A percentile compares a stretch with the other conserved stretches of the same genome.
These are phyloP conservation scores for Fusarium luffae DNA, from an alignment of 2,329 filamentous ascomycete genomes.

Conservation along the genomic window DNA sequence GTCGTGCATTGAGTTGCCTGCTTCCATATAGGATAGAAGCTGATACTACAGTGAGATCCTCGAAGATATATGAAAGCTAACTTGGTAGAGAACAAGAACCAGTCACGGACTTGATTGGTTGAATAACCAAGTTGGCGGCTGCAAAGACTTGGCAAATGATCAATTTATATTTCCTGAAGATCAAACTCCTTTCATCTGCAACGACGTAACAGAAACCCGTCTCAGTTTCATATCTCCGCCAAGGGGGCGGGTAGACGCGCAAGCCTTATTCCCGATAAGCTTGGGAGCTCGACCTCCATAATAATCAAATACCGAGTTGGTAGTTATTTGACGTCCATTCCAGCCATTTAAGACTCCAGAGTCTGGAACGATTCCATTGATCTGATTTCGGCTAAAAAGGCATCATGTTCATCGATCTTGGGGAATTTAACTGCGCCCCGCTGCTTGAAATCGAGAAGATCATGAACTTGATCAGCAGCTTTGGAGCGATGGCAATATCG, in stretches of 20 bases:
- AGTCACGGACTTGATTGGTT: neutral
- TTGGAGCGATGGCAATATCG: slow-evolving; percentile 27
- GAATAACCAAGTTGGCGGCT: neutral
- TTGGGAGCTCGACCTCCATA: neutral
- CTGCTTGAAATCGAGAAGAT: slow-evolving; percentile 22
- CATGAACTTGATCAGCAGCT: slow-evolving; percentile 41
- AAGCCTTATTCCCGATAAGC: slow-evolving; percentile 36
- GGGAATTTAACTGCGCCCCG: slow-evolving; percentile 1
- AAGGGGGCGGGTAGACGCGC: slow-evolving; percentile 26
- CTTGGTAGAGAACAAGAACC: neutral
- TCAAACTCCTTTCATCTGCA: slow-evolving; percentile 6
- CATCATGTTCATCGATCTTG: neutral
- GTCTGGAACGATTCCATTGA: slow-evolving; percentile 16
- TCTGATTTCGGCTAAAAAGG: slow-evolving; percentile 8
- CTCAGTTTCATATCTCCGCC: slow-evolving; percentile 20
- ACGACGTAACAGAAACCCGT: slow-evolving; percentile 2
- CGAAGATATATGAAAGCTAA: neutral
- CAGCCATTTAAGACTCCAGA: neutral
- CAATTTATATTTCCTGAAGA: neutral
- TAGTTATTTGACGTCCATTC: slow-evolving; percentile 1
- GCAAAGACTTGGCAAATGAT: neutral
- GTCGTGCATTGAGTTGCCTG: neutral
- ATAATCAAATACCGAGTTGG: neutral
- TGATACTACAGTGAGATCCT: neutral
- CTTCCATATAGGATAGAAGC: neutral